Evolutionary conservation across 495 filamentous ascomycete species (phyloP), one percentile per base, ranked within the genome.

Genomic region (Podospora pseudocomata): DNA sequence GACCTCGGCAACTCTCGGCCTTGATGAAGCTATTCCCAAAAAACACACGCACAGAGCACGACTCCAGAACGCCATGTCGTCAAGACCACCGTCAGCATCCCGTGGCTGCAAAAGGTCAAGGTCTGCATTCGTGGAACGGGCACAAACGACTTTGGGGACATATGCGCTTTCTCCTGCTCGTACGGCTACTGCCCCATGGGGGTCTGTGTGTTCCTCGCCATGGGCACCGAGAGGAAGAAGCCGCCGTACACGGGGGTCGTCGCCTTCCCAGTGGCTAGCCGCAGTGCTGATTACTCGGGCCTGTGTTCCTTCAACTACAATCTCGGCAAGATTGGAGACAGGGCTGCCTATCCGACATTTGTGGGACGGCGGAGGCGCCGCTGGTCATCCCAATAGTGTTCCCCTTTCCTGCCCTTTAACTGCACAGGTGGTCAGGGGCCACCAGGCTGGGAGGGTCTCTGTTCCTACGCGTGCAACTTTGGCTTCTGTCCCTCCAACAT

Each of bases 221-320:
- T 32, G 32, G 65, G 58, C 20, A 54, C 60, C 6, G 56, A 58
- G 55, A 58, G 18, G 18, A 58, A 58, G 55, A 58, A 58, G 55
- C 55, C 55, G 13, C 55, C 55, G 20, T 58, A 58, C 18, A 58
- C 23, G 55, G 55, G 55, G 13, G 55, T 26, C 55, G 55, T 58
- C 7, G 55, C 55, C 7, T 58, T 58, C 55, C 55, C 55, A 19
- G 55, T 58, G 4, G 55, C 55, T 20, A 11, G 55, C 13, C 55
- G 55, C 28, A 64, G 54, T 49, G 57, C 53, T 2, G 55, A 55
- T 18, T 71, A 65, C 70, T 27, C 19, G n/a, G 66, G 70, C 20
- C 27, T 71, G 0, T 72, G 70, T 23, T 26, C 49, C 16, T 72
- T 72, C 61, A 39, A 32, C 26, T 72, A 67, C 60, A 63, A 69